These are phyloP conservation scores for Isabelozyma rhagii DNA, from an alignment of 805 yeast genomes.

Conservation along the genomic window DNA sequence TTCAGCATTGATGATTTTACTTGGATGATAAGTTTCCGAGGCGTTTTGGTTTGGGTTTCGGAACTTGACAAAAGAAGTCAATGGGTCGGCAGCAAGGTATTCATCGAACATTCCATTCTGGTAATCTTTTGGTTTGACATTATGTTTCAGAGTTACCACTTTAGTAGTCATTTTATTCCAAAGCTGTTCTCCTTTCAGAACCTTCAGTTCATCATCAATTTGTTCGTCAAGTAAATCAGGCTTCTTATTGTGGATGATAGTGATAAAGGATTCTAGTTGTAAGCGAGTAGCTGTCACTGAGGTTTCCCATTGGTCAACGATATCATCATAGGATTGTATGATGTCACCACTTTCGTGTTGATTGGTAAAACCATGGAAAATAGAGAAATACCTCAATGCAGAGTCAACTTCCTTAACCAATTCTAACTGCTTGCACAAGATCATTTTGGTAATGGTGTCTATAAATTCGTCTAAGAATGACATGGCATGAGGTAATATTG, in stretches of 20 bases:
- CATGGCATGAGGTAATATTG: slow-evolving; percentile 45
- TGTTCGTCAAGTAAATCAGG: slow-evolving; percentile 36
- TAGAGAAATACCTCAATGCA: slow-evolving; percentile 16
- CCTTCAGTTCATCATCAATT: slow-evolving; percentile 28
- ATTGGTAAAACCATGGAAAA: slow-evolving; percentile 19
- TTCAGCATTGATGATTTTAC: slow-evolving; percentile 9
- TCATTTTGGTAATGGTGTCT: slow-evolving; percentile 35
- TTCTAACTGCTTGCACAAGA: slow-evolving; percentile 36
- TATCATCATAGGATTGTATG: slow-evolving; percentile 22
- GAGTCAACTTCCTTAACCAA: slow-evolving; percentile 24
- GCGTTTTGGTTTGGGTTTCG: slow-evolving; percentile 20
- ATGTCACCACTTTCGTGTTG: slow-evolving; percentile 9
- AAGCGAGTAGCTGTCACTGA: slow-evolving; percentile 32
- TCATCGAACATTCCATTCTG: slow-evolving; percentile 30
- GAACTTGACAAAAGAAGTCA: slow-evolving; percentile 24
- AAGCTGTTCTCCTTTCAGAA: slow-evolving; percentile 18
- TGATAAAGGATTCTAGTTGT: slow-evolving; percentile 35
- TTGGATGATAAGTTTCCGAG: slow-evolving; percentile 28
- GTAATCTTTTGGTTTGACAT: slow-evolving; percentile 24
- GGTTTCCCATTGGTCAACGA: slow-evolving; percentile 39
- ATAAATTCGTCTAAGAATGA: slow-evolving; percentile 48
- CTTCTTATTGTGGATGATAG: slow-evolving; percentile 27
- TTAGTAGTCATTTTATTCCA: slow-evolving; percentile 24
- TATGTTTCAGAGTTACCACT: slow-evolving; percentile 18
- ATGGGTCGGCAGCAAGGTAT: slow-evolving; percentile 28